Evolutionary conservation across 495 filamentous ascomycete species (phyloP).

Genomic region (Aspergillus asperescens): DNA sequence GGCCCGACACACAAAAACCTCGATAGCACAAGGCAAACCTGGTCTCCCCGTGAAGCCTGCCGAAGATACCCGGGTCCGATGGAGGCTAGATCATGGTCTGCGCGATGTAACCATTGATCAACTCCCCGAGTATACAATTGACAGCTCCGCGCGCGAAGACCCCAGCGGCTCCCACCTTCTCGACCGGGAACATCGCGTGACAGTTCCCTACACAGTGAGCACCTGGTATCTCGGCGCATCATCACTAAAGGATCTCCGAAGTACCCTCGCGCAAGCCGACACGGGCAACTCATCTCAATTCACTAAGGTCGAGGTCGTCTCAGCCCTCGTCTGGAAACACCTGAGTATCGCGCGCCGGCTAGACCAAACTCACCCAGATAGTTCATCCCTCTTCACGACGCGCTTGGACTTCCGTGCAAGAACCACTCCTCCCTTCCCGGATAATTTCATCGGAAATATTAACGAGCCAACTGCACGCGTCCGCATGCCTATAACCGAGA

Average conservation of each 20-base stretch:
- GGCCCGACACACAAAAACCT: slow-evolving; percentile 4
- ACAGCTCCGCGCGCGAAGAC: slow-evolving; percentile 4
- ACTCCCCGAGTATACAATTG: slow-evolving; percentile 8
- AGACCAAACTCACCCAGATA: background rate
- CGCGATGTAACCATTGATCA: slow-evolving; percentile 5
- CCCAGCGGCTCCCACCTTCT: slow-evolving; percentile 3
- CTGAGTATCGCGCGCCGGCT: slow-evolving; percentile 9
- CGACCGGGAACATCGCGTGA: slow-evolving; percentile 8
- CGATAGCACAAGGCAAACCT: background rate
- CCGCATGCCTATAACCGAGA: background rate
- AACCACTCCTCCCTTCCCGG: slow-evolving; percentile 4
- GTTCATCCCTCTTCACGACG: slow-evolving; percentile 8
- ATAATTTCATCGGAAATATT: slow-evolving; percentile 8
- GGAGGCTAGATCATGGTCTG: slow-evolving; percentile 8
- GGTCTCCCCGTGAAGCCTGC: background rate
- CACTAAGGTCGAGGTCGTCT: slow-evolving; percentile 11
- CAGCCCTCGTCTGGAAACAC: slow-evolving; percentile 12
- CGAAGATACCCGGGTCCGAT: background rate
- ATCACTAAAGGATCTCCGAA: slow-evolving; percentile 2
- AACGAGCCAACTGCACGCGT: slow-evolving; percentile 11
- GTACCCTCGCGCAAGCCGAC: background rate
- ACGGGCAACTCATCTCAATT: slow-evolving; percentile 4
- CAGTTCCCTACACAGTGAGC: slow-evolving; percentile 9
- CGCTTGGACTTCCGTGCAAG: slow-evolving; percentile 10
- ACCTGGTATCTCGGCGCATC: slow-evolving; percentile 7